Base-by-base conservation (phyloP, 1,139 yeast genomes). In the Nakaseomyces nivariensis region DNA sequence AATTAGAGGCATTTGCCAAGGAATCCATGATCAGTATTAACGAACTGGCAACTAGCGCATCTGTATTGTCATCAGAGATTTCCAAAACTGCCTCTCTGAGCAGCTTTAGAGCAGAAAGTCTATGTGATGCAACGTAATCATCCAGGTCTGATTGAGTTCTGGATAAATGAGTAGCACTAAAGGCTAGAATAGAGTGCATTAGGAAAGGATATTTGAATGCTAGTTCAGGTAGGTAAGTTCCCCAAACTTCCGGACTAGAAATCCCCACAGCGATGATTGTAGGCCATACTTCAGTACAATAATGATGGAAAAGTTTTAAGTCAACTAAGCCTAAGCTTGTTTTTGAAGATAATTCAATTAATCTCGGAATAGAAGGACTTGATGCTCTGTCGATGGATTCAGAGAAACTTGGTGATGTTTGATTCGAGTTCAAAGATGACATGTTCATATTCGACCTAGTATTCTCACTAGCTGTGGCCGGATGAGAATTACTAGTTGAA, bases 181-280 rank as follows among this genome's bases (percentile, higher is more conserved):
- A 86, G 13, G 96, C 95, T 50, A 90, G 71, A 3, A 90, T 74
- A 1, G 95, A 81, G 66, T 90, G 97, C 97, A 90, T 89, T 56
- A 90, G 71, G 60, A 87, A 89, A 17, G 96, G 96, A 65, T 83
- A 83, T 52, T 84, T 80, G 67, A 90, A 88, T 7, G 97, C 96
- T 53, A 90, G 72, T 72, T 81, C 79, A 1, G 97, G 96, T 17
- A 90, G 87, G 58, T 87, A 95, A 48, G 78, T 79, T 50, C 82
- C 79, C 97, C 97, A 90, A 37, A 90, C 85, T 56, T 83, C 79
- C 34, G 86, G 81, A 57, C 85, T 95, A 22, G 94, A 83, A 37
- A 89, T 87, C 1, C 96, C 96, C 0, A 96, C 95, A 1, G 85
- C 87, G 0, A 95, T 85, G 47, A 90, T 87, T 1, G 97, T 86